These are phyloP conservation scores for Pulveroboletus sp. DNA, from an alignment of 768 basidiomycete species.

Conservation along the genomic window DNA sequence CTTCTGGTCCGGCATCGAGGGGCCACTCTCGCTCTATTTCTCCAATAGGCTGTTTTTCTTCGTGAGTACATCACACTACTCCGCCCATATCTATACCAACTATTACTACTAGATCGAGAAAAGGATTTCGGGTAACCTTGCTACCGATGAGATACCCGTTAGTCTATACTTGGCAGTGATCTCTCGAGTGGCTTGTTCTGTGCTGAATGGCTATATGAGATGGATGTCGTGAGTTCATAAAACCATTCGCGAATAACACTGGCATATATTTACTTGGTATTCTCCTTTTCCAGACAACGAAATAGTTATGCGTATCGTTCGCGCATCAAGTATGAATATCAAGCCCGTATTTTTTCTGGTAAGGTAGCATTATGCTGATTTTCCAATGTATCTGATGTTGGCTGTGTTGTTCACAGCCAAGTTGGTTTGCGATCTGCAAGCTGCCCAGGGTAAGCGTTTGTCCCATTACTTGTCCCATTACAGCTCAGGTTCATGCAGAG, in stretches of 20 bases:
- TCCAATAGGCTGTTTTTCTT: constrained; percentile 20
- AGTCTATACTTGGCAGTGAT: constrained; percentile 13
- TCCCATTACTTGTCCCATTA: neutral
- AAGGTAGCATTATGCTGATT: neutral
- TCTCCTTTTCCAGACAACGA: constrained; percentile 3
- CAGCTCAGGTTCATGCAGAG: constrained; percentile 7
- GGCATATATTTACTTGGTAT: neutral
- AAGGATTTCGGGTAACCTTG: constrained; percentile 4
- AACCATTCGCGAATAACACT: neutral
- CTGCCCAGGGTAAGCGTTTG: constrained; percentile 17
- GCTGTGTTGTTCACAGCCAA: constrained; percentile 13
- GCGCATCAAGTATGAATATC: constrained; percentile 19
- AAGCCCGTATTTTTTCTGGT: constrained; percentile 24
- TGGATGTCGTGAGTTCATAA: constrained; percentile 18
- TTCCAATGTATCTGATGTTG: neutral
- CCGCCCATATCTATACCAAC: neutral
- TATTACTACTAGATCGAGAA: constrained; percentile 19
- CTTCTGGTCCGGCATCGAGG: constrained; percentile 20
- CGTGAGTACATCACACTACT: constrained; percentile 11
- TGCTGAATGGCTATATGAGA: constrained; percentile 13
- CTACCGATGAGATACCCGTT: neutral
- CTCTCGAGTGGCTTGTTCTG: constrained; percentile 13
- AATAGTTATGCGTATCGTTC: constrained; percentile 7
- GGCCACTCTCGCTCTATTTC: constrained; percentile 20
- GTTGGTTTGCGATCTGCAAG: constrained; percentile 19